Base-by-base conservation (phyloP, 1,284 basidiomycete genomes). In the Ustilago crameri region DNA sequence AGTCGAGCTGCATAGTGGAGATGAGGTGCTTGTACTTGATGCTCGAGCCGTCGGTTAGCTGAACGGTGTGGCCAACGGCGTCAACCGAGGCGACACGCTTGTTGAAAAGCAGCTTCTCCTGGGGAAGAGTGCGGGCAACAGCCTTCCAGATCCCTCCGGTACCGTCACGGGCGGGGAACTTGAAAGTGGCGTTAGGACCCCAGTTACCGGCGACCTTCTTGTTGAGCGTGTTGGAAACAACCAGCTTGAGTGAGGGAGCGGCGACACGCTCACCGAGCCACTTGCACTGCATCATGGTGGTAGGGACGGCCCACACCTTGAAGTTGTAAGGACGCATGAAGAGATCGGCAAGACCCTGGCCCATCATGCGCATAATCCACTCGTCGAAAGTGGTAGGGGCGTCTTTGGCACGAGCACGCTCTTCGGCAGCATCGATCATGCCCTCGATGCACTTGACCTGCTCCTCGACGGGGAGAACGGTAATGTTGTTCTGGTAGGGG, bases 261-360 rank as follows among this genome's bases (percentile, higher is more conserved):
- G 86, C 86, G 23, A 87, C 86, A 65, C 86, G 85, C 80, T 87
- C 86, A 18, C 86, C 86, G 46, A 87, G 84, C 86, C 86, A 87
- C 78, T 86, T 85, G 81, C 86, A 87, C 83, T 87, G 86, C 86
- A 87, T 87, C 84, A 76, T 69, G 38, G 82, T 84, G 12, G 86
- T 86, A 30, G 85, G 86, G 9, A 86, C 85, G 44, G 86, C 86
- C 86, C 86, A 87, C 14, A 87, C 86, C 75, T 86, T 86, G 84
- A 85, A 87, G 81, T 87, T 87, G 82, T 87, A 87, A 38, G 86
- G 86, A 45, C 86, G 78, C 86, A 87, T 87, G 78, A 87, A 87
- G 54, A 85, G 71, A 53, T 87, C 85, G 27, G 86, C 86, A 41
- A 87, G 83, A 22, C 86, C 86, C 56, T 82, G 53, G 23, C 78